Conservation (phyloP, 495 filamentous ascomycete species). For the Podospora didyma region DNA sequence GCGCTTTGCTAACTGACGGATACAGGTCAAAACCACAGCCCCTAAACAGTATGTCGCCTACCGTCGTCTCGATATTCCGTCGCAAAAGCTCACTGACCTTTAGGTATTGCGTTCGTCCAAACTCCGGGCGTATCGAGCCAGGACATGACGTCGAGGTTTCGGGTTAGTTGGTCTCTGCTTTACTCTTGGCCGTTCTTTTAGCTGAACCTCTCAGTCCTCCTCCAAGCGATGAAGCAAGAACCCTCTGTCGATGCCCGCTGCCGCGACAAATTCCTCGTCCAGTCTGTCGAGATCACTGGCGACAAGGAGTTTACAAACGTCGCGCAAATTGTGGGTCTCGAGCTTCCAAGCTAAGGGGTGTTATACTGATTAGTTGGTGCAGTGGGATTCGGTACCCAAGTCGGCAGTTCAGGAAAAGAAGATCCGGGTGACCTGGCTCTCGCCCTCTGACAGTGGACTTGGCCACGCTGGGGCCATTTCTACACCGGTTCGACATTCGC, state of each 20-base stretch:
- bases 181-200: constrained; percentile 2
- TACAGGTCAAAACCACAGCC: constrained; percentile 97
- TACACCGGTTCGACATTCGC: constrained; percentile 24
- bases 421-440: constrained; percentile 85
- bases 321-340: constrained; percentile 65
- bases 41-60: constrained; percentile 81
- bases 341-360: not conserved
- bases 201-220: constrained; percentile 59
- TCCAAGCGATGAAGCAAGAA: constrained; percentile 97
- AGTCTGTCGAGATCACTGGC: constrained; percentile 79
- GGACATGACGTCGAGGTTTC: constrained; percentile 87
- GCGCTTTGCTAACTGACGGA: constrained; percentile 6
- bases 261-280: constrained; percentile 97
- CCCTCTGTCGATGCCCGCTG: constrained; percentile 81
- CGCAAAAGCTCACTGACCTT: constrained; percentile 15
- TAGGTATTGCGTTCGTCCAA: constrained; percentile 97
- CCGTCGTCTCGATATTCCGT: not conserved
- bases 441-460: constrained; percentile 25
- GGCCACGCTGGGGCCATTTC: constrained; percentile 11
- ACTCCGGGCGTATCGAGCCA: constrained; percentile 90
- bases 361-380: constrained; percentile 24
- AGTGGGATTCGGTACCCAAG: constrained; percentile 78
- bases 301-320: constrained; percentile 80
- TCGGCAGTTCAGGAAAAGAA: constrained; percentile 82
- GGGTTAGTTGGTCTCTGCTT: constrained; percentile 52